Evolutionary conservation across 768 basidiomycete genomes (phyloP), one percentile per base, ranked within the genome.

Genomic region (Lentinula raphanica): DNA sequence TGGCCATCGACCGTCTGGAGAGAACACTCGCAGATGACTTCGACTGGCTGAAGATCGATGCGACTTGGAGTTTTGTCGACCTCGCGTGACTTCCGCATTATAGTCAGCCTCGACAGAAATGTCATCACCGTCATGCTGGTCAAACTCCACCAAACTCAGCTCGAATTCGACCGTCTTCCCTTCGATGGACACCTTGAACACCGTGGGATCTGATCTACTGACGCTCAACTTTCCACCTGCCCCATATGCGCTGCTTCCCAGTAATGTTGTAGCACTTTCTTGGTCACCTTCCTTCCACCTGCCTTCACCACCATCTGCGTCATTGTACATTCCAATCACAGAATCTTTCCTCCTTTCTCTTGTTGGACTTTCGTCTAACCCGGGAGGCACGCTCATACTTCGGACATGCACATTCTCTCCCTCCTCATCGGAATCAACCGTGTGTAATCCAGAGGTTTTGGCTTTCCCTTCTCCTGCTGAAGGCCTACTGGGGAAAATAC

Each of bases 81-180:
- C 61, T 51, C 63, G 69, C 49, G 59, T 55, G 17, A 67, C 67
- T 38, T 54, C 58, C 21, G 59, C 55, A 21, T 51, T 49, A 45
- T 59, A 64, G 21, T 64, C 59, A 31, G 50, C 42, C 29, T 31
- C 45, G 7, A 1, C 49, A 62, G 40, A 15, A 9, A 11, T 55
- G 28, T 32, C 49, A 28, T 13, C 19, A 23, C 32, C 48, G 42
- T 65, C 67, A 12, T 71, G 69, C 31, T 61, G 65, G 5, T 57
- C 53, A 2, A 66, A 66, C 2, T 74, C 72, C 19, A 88, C 78
- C 40, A 92, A 61, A 63, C 91, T 87, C 59, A 95, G 70, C 68
- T 94, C 86, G 63, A 94, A 94, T n/a, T 75, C 74, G 21, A 88
- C 75, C 49, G 73, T 74, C 56, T 74, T 74, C 2, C 79, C 82